Evolutionary conservation across 2,329 filamentous ascomycete species (phyloP).

Genomic region (Proliferodiscus dingleyae): DNA sequence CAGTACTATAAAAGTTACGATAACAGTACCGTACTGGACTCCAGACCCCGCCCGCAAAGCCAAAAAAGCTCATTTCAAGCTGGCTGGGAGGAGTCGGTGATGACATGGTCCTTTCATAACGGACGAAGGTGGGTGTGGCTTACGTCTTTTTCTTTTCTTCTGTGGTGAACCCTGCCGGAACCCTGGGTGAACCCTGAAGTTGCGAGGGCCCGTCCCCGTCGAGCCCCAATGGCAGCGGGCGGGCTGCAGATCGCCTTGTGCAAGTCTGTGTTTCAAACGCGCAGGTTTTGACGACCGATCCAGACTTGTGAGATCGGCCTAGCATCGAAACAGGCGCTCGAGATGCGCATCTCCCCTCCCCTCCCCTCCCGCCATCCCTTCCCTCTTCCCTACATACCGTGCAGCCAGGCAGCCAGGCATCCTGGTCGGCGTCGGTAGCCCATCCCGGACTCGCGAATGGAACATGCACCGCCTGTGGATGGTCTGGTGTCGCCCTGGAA

Average conservation of each 20-base stretch:
- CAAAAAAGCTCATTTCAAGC: background rate
- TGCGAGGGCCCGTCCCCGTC: no score
- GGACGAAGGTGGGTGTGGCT: constrained; percentile 14
- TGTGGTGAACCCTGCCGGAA: background rate
- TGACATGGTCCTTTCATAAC: constrained; percentile 22
- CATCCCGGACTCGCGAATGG: background rate
- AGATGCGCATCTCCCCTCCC: background rate
- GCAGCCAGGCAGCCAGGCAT: no score
- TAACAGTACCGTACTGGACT: background rate
- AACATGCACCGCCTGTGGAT: no score
- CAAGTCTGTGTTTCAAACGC: constrained; percentile 20
- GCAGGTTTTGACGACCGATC: constrained; percentile 17
- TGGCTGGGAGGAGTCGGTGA: constrained; percentile 3
- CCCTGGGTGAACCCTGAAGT: background rate
- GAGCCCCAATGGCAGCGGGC: background rate
- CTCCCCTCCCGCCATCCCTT: no score
- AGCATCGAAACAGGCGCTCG: constrained; percentile 10
- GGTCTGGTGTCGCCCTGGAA: constrained; percentile 9
- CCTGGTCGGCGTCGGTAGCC: constrained; percentile 1
- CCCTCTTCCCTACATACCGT: no score
- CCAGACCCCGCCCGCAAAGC: background rate
- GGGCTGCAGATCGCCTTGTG: constrained; percentile 14
- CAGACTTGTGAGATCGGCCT: constrained; percentile 15
- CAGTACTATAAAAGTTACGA: no score
- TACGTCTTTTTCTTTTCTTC: constrained; percentile 10